phyloP scores from a whole-genome alignment of 2,329 filamentous ascomycete species.

The Didymella keratinophila region DNA sequence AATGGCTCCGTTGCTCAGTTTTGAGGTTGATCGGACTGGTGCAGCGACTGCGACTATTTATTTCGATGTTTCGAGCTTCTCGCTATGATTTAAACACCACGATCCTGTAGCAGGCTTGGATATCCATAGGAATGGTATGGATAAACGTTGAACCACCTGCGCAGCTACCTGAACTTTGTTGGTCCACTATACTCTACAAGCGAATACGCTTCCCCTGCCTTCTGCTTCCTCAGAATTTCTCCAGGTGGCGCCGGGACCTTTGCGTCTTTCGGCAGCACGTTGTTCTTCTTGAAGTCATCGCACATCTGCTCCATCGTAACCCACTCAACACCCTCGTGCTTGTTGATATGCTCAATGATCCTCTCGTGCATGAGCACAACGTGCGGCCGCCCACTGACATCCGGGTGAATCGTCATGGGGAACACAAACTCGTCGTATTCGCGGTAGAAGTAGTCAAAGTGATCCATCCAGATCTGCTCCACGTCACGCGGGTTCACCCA shows the following conservation, averaged over 20 bases:
- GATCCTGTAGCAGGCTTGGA: neutral
- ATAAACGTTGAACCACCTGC: neutral
- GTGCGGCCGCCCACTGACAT: constrained; percentile 70
- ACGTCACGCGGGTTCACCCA: constrained; percentile 64
- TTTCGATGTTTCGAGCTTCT: neutral
- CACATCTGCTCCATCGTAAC: constrained; percentile 75
- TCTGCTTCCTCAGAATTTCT: constrained; percentile 58
- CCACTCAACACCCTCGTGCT: constrained; percentile 68
- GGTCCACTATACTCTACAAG: constrained; percentile 32
- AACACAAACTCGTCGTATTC: constrained; percentile 81
- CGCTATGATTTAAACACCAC: neutral
- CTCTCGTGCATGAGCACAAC: constrained; percentile 76
- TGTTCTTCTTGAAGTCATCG: constrained; percentile 75
- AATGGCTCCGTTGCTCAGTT: too few relatives aligned
- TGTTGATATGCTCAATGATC: constrained; percentile 73
- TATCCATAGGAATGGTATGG: neutral
- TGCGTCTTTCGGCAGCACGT: constrained; percentile 63
- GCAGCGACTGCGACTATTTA: neutral
- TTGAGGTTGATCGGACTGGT: neutral
- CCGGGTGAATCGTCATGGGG: constrained; percentile 78
- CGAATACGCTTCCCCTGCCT: constrained; percentile 40
- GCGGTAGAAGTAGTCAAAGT: constrained; percentile 76
- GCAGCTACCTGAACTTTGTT: constrained; percentile 11
- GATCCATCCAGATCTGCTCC: constrained; percentile 70
- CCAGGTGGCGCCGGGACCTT: constrained; percentile 65